Evolutionary conservation across 1,284 basidiomycete species (phyloP), one percentile per base, ranked within the genome.

Genomic region (Psilocybe mexicana): DNA sequence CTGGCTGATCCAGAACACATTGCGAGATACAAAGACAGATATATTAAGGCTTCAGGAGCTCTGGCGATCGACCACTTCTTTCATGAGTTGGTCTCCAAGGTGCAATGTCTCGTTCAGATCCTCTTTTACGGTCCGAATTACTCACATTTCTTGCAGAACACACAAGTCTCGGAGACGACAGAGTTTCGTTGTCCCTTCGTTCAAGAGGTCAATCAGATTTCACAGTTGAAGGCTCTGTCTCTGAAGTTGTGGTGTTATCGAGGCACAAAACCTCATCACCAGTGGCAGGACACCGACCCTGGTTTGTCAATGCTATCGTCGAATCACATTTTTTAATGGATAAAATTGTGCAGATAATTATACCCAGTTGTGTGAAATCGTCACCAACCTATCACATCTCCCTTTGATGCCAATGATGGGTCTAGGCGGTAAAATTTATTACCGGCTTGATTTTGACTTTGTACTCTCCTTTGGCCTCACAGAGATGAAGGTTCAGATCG

Each of bases 241-340:
- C 8, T 33, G 4, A 8, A 4, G 0, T 57, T 68, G 1, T 63
- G 57, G 33, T 76, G 75, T 44, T 84, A 84, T 58, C 68, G 72
- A 30, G 83, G 83, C 0, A 58, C 56, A 10, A 54, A 64, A 5
- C 42, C 42, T 4, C 65, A 70, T 30, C 79, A 79, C 24, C 63
- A 64, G 12, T 84, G 82, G 82, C 73, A 68, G 0, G 79, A 83
- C 58, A 64, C 67, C 0, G 76, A 80, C 26, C 67, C 75, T 25
- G 74, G 82, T 78, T 33, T 14, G 64, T 33, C 8, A 33, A 6
- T 33, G 5, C 30, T 33, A 6, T 33, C 8, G 30, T 6, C 4
- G 8, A 4, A 33, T 33, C 8, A 6, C 30, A 4, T 8, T 6
- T 33, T 8, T 33, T 8, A 18, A 18, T 18, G 8, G 8, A 6